Base-by-base conservation (phyloP, 2,329 filamentous ascomycete species). In the Verticillium klebahnii region DNA sequence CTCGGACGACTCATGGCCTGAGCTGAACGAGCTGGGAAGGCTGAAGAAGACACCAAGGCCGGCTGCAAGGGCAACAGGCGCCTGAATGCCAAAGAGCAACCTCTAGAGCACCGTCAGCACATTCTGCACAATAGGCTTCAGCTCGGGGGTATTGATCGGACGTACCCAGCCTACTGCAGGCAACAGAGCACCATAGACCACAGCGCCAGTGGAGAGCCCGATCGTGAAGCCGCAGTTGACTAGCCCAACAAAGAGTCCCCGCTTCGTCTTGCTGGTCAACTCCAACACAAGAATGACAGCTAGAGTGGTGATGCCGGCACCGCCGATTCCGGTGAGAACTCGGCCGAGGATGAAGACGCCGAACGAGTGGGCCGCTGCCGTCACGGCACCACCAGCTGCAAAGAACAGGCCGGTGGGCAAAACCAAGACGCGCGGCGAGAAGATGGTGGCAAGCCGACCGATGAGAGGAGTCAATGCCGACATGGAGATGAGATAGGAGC, bases 251-350 rank as follows among this genome's bases (percentile, higher is more conserved):
- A 87, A 90, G 23, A 95, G 66, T 0, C 92, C 92, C 62, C 92
- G 81, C 5, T 85, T 81, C 65, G 85, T 86, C 64, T 86, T 84
- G 25, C 82, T 85, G 0, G 88, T 84, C 64, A 95, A 77, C 70
- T 94, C 89, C n/a, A 95, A 81, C 0, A 91, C 86, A 25, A 94
- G 79, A 57, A 96, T 91, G 56, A 92, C 85, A 1, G 88, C 83
- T 7, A 93, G 82, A 0, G 89, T 89, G 76, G 92, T 85, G 57
- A 92, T 83, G 0, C 90, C 90, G 2, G 89, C 89, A 17, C 83
- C 88, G 0, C 91, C 92, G 9, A 86, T 72, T 0, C 92, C 92
- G 3, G 86, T 83, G 17, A 93, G 69, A 1, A 84, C 84, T 56
- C 92, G 82, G 1, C 91, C 92, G 0, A 86, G 63, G 19, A 95